Evolutionary conservation across 208 protist genomes (phyloP).

Genomic region (Endotrypanum monterogeii): DNA sequence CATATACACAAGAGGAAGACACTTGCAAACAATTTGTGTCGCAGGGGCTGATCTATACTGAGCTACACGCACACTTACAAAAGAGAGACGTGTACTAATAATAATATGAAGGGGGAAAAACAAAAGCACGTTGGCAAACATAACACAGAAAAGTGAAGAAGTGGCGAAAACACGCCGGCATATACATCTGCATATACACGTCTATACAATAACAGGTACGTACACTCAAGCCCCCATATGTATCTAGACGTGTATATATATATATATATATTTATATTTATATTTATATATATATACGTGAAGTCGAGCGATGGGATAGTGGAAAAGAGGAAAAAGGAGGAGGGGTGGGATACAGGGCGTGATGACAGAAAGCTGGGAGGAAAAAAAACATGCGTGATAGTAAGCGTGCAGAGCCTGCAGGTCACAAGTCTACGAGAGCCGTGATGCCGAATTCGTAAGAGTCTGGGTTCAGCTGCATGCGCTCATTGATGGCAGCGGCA

Average conservation of each 20-base stretch:
- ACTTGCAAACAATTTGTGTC: too few relatives aligned
- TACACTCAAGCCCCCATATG: background rate
- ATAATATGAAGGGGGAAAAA: too few relatives aligned
- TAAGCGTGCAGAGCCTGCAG: background rate
- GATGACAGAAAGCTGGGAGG: background rate
- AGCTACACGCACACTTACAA: too few relatives aligned
- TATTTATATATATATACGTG: background rate
- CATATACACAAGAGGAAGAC: too few relatives aligned
- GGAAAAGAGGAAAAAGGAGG: background rate
- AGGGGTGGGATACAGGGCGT: background rate
- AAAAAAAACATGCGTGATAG: background rate
- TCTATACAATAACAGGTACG: too few relatives aligned
- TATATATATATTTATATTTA: background rate
- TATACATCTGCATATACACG: too few relatives aligned
- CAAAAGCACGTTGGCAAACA: too few relatives aligned
- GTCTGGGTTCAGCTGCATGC: constrained; percentile 69
- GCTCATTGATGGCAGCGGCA: constrained; percentile 65
- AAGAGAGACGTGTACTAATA: too few relatives aligned
- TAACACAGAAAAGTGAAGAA: too few relatives aligned
- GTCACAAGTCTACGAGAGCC: constrained; percentile 43
- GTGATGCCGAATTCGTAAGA: constrained; percentile 83
- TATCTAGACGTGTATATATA: background rate
- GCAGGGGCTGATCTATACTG: too few relatives aligned
- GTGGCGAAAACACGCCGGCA: too few relatives aligned
- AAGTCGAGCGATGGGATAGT: background rate